These are phyloP conservation scores for Penicillium sp. DNA, from an alignment of 2,329 filamentous ascomycete genomes.

Conservation along the genomic window DNA sequence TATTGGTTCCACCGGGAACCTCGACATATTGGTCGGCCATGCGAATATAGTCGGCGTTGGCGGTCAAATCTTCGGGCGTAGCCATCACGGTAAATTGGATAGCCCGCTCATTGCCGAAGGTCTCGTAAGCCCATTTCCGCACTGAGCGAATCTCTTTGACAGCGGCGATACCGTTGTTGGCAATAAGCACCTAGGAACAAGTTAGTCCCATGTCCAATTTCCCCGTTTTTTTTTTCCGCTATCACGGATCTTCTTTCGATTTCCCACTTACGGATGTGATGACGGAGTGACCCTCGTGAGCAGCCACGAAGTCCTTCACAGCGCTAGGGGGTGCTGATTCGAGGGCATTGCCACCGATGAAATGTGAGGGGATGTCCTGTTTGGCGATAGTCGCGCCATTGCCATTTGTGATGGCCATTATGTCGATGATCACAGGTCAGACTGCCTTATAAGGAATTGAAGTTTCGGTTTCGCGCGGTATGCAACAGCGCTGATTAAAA, in stretches of 20 bases:
- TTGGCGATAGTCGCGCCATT: conserved; percentile 72
- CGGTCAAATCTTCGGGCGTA: conserved; percentile 93
- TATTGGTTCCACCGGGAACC: conserved; percentile 97
- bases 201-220: conserved; percentile 13
- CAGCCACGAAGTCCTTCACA: conserved; percentile 94
- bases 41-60: conserved; percentile 98
- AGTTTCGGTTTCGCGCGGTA: conserved; percentile 9
- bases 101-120: conserved; percentile 94
- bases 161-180: conserved; percentile 99
- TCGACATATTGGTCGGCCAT: conserved; percentile 99
- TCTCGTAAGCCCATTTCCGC: conserved; percentile 99
- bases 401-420: conserved; percentile 44
- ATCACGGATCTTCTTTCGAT: background rate
- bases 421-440: conserved; percentile 32
- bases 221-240: too few relatives aligned
- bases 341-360: conserved; percentile 91
- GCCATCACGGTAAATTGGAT: conserved; percentile 99
- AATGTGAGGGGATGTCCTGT: conserved; percentile 83
- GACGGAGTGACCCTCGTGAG: conserved; percentile 90
- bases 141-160: conserved; percentile 99
- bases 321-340: conserved; percentile 76
- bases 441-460: conserved; percentile 26
- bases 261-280: conserved; percentile 77
- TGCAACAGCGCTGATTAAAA: conserved; percentile 23
- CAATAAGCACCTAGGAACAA: conserved; percentile 81